Evolutionary conservation across 805 yeast genomes (phyloP), one percentile per base, ranked within the genome.

Genomic region (Ogataea henricii): DNA sequence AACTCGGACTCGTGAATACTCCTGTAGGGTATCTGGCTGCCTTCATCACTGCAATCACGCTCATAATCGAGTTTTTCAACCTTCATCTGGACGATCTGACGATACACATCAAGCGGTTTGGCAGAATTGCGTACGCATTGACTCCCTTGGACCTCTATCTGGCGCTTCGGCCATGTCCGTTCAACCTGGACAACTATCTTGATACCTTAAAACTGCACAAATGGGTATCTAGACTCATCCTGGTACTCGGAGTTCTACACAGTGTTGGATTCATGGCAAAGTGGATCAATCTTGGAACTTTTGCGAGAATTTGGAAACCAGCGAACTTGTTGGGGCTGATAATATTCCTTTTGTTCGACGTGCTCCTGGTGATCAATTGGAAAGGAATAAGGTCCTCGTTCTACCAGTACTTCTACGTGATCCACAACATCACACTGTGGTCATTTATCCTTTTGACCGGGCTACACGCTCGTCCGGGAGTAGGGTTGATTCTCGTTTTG

Each of bases 391-490:
- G 94, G 59, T 61, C 77, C 43, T 60, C 63, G 20, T 60, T 67
- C 45, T 87, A 87, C 62, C 65, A 65, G 16, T 50, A 67, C 0
- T 87, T 87, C 58, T 86, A 82, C 59, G 40, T 79, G 2, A 52
- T 73, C 16, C 95, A 87, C 62, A 76, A 81, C 45, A 29, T 78
- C 3, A 69, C 80, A 2, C 72, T 80, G 7, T 68, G 79, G 65
- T 25, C 67, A 1, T 70, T 77, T 46, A 64, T 83, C 4, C 54
- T 71, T 1, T 54, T 80, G 20, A 71, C 79, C 4, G 70, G 73
- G 1, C 68, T 77, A 43, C 95, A 87, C 65, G 87, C 94, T 1
- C 74, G 92, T 51, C 92, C 92, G 0, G 82, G 83, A 1, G 87
- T 85, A 1, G 56, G 68, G 0, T 53, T 70, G 16, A 66, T 65